Percentiles rank a stretch among this genome's conserved stretches.
Evolutionary conservation across 1,284 basidiomycete genomes (phyloP).

Genomic region (Cryptococcus hybrid): DNA sequence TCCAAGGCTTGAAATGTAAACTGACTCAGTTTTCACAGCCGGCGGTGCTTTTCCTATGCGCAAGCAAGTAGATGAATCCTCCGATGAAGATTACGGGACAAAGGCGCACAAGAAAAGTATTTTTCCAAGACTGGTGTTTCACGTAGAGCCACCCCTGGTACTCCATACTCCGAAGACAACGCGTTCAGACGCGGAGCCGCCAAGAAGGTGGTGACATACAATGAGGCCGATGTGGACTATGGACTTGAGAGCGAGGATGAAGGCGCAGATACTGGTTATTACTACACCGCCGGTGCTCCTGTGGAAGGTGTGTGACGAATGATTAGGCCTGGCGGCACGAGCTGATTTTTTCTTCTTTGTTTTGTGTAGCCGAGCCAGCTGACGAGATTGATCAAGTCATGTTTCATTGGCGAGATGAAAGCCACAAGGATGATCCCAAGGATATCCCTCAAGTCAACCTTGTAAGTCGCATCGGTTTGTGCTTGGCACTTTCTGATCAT

Average conservation of each 20-base stretch:
- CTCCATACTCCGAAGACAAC: constrained; percentile 38
- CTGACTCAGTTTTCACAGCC: constrained; percentile 7
- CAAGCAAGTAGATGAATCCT: constrained; percentile 46
- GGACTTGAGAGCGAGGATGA: constrained; percentile 68
- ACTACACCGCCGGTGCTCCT: constrained; percentile 62
- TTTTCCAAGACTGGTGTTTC: constrained; percentile 53
- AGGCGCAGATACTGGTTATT: constrained; percentile 55
- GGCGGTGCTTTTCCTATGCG: constrained; percentile 29
- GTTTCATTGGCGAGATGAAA: constrained; percentile 76
- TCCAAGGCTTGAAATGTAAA: neutral
- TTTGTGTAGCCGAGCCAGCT: constrained; percentile 17
- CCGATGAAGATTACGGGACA: constrained; percentile 83
- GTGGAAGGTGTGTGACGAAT: constrained; percentile 16
- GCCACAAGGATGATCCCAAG: constrained; percentile 66
- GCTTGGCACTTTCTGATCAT: neutral
- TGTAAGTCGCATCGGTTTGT: constrained; percentile 54
- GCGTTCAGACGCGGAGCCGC: constrained; percentile 77
- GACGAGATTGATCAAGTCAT: constrained; percentile 89
- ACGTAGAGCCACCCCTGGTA: constrained; percentile 11
- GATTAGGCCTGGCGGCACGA: neutral
- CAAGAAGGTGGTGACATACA: constrained; percentile 76
- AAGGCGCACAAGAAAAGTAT: constrained; percentile 84
- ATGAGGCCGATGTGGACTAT: constrained; percentile 51
- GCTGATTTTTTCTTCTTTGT: too few species aligned
- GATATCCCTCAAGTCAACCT: constrained; percentile 83